Evolutionary conservation across 2,329 filamentous ascomycete species (phyloP), one percentile per base, ranked within the genome.

Genomic region (Colletotrichum graminicola): DNA sequence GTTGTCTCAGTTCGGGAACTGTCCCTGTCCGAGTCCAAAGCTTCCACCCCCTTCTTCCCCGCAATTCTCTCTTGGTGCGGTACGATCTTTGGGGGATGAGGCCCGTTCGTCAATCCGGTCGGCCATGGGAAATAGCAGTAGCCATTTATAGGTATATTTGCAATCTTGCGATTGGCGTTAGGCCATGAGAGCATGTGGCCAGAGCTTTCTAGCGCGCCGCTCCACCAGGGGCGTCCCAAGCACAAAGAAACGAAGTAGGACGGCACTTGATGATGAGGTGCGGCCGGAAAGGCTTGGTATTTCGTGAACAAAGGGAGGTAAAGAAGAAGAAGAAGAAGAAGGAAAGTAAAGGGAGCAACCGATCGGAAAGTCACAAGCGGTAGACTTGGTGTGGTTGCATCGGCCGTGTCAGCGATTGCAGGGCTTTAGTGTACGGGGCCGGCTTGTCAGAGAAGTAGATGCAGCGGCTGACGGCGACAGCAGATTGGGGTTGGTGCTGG

Each of bases 41-140:
- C 63, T 67, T 52, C 64, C 65, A 63, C 65, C 69, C 59, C 68
- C 59, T 72, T 61, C 47, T 66, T 72, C 69, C 69, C 69, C 69
- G 69, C 69, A 72, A 68, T 39, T 71, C 39, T 54, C 39, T 54
- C 47, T 69, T 54, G 45, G 52, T 49, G 65, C 18, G 69, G 65
- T 61, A 59, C 56, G 60, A 68, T 69, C 26, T 57, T 56, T 57
- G 54, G 64, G 61, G 55, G 26, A 34, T 69, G 60, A 60, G 69
- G 69, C 60, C 45, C 52, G 59, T 60, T 49, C 45, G 54, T 36
- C 52, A 62, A n/a, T 51, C 36, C 29, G 55, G 51, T 62, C 64
- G 66, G 56, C 52, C 49, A 54, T 47, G 65, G 59, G 59, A 72
- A 69, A 68, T 59, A 47, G 59, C 64, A 52, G 43, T 65, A 29